Percentiles rank a stretch among this genome's conserved stretches.
Conservation (phyloP, 1,284 basidiomycete genomes). For the Leccinum pallidistipes region DNA sequence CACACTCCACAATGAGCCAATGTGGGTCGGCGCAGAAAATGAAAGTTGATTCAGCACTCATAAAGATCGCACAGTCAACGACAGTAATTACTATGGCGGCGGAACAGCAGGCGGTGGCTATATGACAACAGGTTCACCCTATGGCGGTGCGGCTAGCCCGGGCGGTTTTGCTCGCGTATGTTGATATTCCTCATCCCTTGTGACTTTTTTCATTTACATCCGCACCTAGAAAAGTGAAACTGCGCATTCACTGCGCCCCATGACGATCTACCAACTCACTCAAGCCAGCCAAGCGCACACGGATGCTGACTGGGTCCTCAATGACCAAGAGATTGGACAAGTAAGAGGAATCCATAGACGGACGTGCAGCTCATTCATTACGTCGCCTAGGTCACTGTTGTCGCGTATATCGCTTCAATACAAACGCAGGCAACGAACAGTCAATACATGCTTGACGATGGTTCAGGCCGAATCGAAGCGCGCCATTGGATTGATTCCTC, state of each 20-base stretch:
- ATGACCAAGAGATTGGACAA: conserved; percentile 80
- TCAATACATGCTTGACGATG: conserved; percentile 85
- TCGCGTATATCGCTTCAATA: conserved; percentile 79
- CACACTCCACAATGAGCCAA: conserved; percentile 41
- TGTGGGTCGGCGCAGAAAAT: conserved; percentile 31
- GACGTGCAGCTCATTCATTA: not conserved
- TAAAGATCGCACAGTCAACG: conserved; percentile 21
- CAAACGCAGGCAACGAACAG: conserved; percentile 80
- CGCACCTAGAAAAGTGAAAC: conserved; percentile 45
- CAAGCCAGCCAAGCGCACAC: conserved; percentile 81
- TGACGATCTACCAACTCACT: conserved; percentile 81
- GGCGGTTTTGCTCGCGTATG: conserved; percentile 43
- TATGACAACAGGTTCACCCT: conserved; percentile 45
- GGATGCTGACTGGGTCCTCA: conserved; percentile 88
- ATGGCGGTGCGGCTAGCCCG: conserved; percentile 44
- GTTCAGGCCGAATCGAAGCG: conserved; percentile 86
- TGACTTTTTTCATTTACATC: conserved; percentile 1
- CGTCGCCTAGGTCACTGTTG: conserved; percentile 59
- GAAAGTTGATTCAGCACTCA: conserved; percentile 1
- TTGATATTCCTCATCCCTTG: not conserved
- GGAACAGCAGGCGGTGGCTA: conserved; percentile 39
- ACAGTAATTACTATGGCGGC: conserved; percentile 41
- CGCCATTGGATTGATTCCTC: conserved; percentile 85
- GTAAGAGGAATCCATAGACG: conserved; percentile 41
- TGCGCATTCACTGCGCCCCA: conserved; percentile 76